Evolutionary conservation across 371 early-diverging fungal genomes (phyloP).

Genomic region (Saksenaea vasiformis): DNA sequence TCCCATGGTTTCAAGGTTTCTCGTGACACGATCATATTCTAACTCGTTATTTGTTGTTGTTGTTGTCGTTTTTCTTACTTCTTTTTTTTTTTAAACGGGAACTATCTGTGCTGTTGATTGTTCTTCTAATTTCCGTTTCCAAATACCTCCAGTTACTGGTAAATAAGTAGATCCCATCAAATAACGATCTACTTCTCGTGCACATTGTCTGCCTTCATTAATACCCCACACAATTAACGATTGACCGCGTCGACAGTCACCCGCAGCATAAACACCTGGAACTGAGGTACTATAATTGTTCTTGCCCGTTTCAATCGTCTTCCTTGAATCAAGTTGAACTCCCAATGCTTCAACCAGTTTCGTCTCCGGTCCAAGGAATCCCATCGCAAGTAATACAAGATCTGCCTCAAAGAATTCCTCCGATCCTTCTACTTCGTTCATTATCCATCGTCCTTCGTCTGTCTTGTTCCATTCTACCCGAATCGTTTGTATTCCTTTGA

Average conservation of each 20-base stretch:
- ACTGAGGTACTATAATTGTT: constrained; percentile 78
- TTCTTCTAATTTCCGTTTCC: constrained; percentile 48
- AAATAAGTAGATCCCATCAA: constrained; percentile 72
- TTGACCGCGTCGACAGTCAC: constrained; percentile 96
- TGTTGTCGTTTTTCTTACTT: too few relatives aligned
- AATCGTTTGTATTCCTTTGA: constrained; percentile 92
- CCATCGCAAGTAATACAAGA: constrained; percentile 92
- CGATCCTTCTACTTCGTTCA: constrained; percentile 84
- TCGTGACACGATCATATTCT: neutral
- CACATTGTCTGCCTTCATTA: constrained; percentile 95
- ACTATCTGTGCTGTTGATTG: neutral
- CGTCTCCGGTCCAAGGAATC: constrained; percentile 95
- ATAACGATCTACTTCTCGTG: constrained; percentile 87
- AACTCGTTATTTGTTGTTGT: neutral
- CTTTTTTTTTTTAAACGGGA: too few relatives aligned
- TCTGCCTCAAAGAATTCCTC: constrained; percentile 90
- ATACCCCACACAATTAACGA: constrained; percentile 96
- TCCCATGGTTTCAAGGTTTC: constrained; percentile 2
- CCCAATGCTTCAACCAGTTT: constrained; percentile 74
- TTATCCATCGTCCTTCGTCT: constrained; percentile 78
- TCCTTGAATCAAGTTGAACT: constrained; percentile 72
- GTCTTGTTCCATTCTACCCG: constrained; percentile 93
- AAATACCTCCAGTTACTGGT: constrained; percentile 73
- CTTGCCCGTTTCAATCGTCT: constrained; percentile 81
- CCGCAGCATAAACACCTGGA: constrained; percentile 89